Evolutionary conservation across 2,329 filamentous ascomycete species (phyloP), one percentile per base, ranked within the genome.

Genomic region (Hymenoscyphus scutula): DNA sequence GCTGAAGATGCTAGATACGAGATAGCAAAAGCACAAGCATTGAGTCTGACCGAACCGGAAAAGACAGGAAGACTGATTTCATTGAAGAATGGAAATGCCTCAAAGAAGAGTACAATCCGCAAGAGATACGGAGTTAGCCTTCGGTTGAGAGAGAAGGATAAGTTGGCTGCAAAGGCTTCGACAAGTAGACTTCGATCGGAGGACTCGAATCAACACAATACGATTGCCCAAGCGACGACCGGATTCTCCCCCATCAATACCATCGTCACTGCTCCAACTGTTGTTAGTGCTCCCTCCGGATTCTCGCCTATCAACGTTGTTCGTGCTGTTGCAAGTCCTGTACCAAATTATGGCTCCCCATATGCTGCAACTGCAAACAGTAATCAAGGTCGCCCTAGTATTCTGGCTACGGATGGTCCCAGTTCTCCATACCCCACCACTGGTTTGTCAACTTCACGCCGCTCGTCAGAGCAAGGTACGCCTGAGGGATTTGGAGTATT

Each of bases 111-210:
- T 38, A 68, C 71, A 19, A 71, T 72, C 32, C 65, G 71, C 5
- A 69, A 67, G 59, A 56, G 59, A 2, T 68, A 68, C 61, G 69
- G 69, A 30, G 71, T 73, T 3, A 71, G 63, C 53, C 58, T 73
- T n/a, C 64, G 71, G 6, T 59, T 72, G 60, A 59, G 71, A 11
- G 65, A 72, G 10, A 68, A 65, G 34, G 70, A 73, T 25, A 73
- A 72, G 65, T 48, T 59, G 23, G 53, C 58, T 30, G 19, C 23
- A 27, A 25, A n/a, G 29, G 53, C 45, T 45, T 32, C 51, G 19
- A 34, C 30, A 30, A 56, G n/a, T 34, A 57, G 15, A 8, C 56
- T 56, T 37, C 23, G 48, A 55, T n/a, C 53, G 30, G 17, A 13
- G 13, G 48, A 54, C 23, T 41, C 41, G 30, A 60, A 29, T 4